Conservation (phyloP, 2,329 filamentous ascomycete species). For the Xenoacremonium recifei region DNA sequence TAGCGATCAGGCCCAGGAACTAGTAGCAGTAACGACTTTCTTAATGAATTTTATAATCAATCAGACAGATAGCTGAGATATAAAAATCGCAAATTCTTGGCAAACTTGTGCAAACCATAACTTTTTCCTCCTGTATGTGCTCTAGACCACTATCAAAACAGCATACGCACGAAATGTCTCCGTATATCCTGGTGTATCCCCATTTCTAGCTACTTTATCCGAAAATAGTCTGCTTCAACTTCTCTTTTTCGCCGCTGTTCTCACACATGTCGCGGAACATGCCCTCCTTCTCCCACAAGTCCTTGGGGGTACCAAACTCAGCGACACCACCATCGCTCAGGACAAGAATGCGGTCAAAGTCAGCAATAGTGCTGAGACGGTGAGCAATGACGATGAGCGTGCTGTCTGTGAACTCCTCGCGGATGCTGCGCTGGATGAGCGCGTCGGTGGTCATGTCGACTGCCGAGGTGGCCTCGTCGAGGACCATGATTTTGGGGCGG, state of each 20-base stretch:
- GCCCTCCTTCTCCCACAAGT: conserved; percentile 57
- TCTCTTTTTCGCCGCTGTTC: conserved; percentile 58
- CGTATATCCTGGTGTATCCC: too few relatives aligned
- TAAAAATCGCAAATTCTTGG: too few relatives aligned
- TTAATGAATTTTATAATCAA: too few relatives aligned
- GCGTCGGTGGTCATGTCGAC: conserved; percentile 76
- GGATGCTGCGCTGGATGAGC: conserved; percentile 71
- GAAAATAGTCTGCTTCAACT: conserved; percentile 46
- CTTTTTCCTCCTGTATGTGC: too few relatives aligned
- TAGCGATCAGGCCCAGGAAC: too few relatives aligned
- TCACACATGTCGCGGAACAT: conserved; percentile 64
- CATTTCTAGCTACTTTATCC: too few relatives aligned
- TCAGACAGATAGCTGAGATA: too few relatives aligned
- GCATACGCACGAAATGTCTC: not conserved
- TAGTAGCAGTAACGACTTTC: too few relatives aligned
- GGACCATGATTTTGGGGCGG: conserved; percentile 72
- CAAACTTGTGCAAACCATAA: too few relatives aligned
- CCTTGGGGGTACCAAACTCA: conserved; percentile 64
- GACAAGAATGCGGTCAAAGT: conserved; percentile 74
- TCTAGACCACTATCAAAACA: too few relatives aligned
- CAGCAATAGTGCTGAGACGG: conserved; percentile 71
- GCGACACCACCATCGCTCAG: conserved; percentile 65
- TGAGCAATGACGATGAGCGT: conserved; percentile 76
- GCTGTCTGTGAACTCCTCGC: conserved; percentile 66
- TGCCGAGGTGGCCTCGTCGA: conserved; percentile 77